A percentile compares a stretch with the other conserved stretches of the same genome.
phyloP scores from a whole-genome alignment of 2,329 filamentous ascomycete species.

The Claviceps maximensis region DNA sequence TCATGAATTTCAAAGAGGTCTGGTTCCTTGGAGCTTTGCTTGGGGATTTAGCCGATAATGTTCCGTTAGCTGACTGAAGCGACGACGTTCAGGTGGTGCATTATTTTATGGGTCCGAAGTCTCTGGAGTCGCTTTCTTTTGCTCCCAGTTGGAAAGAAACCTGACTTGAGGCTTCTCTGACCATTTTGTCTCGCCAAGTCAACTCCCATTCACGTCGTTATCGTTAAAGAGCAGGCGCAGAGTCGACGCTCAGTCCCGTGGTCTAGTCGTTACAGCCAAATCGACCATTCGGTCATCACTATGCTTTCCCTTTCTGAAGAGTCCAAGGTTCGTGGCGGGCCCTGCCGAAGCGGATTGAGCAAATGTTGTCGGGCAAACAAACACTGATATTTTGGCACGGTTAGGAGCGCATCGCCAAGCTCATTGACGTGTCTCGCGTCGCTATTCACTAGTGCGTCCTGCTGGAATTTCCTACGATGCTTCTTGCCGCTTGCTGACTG shows the following conservation, averaged over 20 bases:
- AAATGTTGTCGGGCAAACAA: neutral
- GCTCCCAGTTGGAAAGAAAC: no score
- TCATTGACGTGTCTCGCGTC: conserved; percentile 88
- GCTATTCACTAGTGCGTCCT: conserved; percentile 81
- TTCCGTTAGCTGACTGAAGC: conserved; percentile 9
- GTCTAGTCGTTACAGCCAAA: neutral
- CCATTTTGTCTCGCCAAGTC: neutral
- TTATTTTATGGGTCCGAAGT: conserved; percentile 4
- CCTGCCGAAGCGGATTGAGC: neutral
- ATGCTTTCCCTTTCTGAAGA: conserved; percentile 78
- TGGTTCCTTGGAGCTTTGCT: conserved; percentile 1
- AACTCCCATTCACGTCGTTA: neutral
- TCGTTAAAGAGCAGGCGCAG: no score
- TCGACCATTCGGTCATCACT: conserved; percentile 14
- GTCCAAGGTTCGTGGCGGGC: conserved; percentile 57
- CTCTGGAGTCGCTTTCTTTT: neutral
- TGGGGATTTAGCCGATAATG: conserved; percentile 16
- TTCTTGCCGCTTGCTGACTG: conserved; percentile 19
- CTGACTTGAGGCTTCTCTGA: neutral
- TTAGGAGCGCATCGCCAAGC: conserved; percentile 92
- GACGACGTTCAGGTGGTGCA: conserved; percentile 4
- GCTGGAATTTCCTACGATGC: neutral
- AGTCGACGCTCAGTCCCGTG: neutral
- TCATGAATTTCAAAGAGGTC: neutral
- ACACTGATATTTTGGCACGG: neutral